A percentile compares a stretch with the other conserved stretches of the same genome.
These are phyloP conservation scores for Macroventuria anomochaeta DNA, from an alignment of 2,329 filamentous ascomycete species.

Conservation along the genomic window DNA sequence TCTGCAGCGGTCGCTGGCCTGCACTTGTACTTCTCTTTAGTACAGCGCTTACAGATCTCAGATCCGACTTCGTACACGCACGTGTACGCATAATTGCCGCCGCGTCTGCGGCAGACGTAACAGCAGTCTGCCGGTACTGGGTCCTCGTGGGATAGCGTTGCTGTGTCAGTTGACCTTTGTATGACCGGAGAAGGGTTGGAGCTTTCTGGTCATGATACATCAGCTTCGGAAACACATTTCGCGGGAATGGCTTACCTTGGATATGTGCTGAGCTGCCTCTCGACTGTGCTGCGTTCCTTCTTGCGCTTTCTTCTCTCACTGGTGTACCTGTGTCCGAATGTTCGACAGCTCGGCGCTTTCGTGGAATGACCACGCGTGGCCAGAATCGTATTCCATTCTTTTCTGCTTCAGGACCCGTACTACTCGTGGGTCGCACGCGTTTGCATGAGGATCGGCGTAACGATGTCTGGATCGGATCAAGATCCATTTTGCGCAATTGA, in stretches of 20 bases:
- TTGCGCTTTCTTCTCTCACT: not conserved
- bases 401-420: not conserved
- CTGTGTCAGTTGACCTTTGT: not conserved
- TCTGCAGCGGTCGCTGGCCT: constrained; percentile 20
- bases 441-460: not conserved
- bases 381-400: not conserved
- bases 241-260: not conserved
- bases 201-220: not conserved
- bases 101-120: constrained; percentile 20
- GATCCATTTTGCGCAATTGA: not conserved
- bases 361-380: not conserved
- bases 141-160: constrained; percentile 1
- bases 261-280: not conserved
- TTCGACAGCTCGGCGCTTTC: constrained; percentile 2
- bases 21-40: constrained; percentile 12
- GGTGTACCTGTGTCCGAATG: not conserved
- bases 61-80: constrained; percentile 18
- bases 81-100: constrained; percentile 24
- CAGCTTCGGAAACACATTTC: not conserved
- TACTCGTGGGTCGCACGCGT: not conserved
- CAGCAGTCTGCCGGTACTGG: constrained; percentile 21
- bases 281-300: not conserved
- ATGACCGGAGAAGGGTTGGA: not conserved
- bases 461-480: not conserved
- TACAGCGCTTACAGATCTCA: constrained; percentile 16